These are phyloP conservation scores for Cyberlindnera euphorbiiphila DNA, from an alignment of 805 yeast genomes.

Conservation along the genomic window DNA sequence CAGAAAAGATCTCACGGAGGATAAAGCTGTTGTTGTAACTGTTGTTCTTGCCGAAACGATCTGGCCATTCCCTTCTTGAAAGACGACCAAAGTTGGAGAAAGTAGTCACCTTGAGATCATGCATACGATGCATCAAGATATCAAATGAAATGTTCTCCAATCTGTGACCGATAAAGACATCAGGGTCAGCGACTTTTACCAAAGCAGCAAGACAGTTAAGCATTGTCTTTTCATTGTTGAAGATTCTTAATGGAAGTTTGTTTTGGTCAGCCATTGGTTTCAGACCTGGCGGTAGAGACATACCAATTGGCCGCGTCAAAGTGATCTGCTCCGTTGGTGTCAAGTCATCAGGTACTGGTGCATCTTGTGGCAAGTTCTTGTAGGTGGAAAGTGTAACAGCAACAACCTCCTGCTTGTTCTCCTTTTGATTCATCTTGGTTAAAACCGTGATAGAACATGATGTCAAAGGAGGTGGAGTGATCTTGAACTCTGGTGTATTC, in stretches of 20 bases:
- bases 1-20: slow-evolving; percentile 70
- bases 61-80: slow-evolving; percentile 74
- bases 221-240: slow-evolving; percentile 71
- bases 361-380: slow-evolving; percentile 66
- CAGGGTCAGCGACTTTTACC: slow-evolving; percentile 78
- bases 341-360: slow-evolving; percentile 59
- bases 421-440: slow-evolving; percentile 70
- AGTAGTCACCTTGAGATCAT: slow-evolving; percentile 63
- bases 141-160: slow-evolving; percentile 76
- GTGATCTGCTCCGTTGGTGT: slow-evolving; percentile 64
- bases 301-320: slow-evolving; percentile 74
- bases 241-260: slow-evolving; percentile 48
- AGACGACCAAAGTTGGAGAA: slow-evolving; percentile 87
- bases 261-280: slow-evolving; percentile 54
- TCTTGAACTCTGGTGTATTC: slow-evolving; percentile 32
- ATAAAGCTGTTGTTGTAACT: slow-evolving; percentile 48
- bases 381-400: slow-evolving; percentile 76
- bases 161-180: slow-evolving; percentile 83
- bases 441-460: slow-evolving; percentile 75
- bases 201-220: slow-evolving; percentile 71
- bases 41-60: slow-evolving; percentile 53
- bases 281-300: slow-evolving; percentile 74
- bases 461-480: slow-evolving; percentile 63
- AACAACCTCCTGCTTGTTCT: slow-evolving; percentile 81
- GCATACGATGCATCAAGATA: slow-evolving; percentile 76